phyloP scores from a whole-genome alignment of 805 yeast genomes.

The Saturnispora quitensis region DNA sequence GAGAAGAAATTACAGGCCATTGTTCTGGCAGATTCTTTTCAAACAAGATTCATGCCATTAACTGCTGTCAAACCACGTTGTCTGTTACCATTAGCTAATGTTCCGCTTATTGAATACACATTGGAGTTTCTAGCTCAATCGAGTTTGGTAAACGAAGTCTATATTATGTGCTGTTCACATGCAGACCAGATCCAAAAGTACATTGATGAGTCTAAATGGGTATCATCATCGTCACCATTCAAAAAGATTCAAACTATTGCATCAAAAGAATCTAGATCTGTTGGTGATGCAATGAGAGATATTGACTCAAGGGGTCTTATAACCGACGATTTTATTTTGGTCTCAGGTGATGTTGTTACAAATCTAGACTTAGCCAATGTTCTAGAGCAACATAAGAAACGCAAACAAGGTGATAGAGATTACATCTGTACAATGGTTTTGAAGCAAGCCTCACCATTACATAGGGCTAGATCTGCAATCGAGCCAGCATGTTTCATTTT shows the following conservation, averaged over 20 bases:
- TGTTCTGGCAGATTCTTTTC: conserved; percentile 88
- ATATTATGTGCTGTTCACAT: conserved; percentile 81
- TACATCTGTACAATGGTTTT: conserved; percentile 92
- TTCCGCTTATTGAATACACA: conserved; percentile 91
- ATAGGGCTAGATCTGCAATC: conserved; percentile 70
- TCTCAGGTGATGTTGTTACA: conserved; percentile 93
- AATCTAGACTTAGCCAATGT: conserved; percentile 74
- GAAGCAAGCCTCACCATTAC: conserved; percentile 74
- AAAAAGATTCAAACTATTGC: conserved; percentile 64
- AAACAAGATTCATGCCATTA: conserved; percentile 87
- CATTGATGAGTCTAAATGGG: conserved; percentile 68
- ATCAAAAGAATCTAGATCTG: conserved; percentile 80
- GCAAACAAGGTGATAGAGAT: conserved; percentile 71
- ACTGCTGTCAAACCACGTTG: conserved; percentile 84
- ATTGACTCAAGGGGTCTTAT: conserved; percentile 85
- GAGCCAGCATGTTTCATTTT: conserved; percentile 82
- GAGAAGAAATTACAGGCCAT: conserved; percentile 83
- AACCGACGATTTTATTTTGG: conserved; percentile 79
- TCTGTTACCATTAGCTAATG: conserved; percentile 82
- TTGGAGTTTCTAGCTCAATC: conserved; percentile 88
- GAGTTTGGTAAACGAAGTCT: conserved; percentile 75
- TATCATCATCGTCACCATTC: conserved; percentile 65
- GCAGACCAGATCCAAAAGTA: conserved; percentile 82
- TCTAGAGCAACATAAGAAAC: conserved; percentile 61
- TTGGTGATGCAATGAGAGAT: conserved; percentile 97